Percentiles rank a stretch among this genome's conserved stretches.
Evolutionary conservation across 495 filamentous ascomycete species (phyloP).

Genomic region (Parachaetomium inaequale): DNA sequence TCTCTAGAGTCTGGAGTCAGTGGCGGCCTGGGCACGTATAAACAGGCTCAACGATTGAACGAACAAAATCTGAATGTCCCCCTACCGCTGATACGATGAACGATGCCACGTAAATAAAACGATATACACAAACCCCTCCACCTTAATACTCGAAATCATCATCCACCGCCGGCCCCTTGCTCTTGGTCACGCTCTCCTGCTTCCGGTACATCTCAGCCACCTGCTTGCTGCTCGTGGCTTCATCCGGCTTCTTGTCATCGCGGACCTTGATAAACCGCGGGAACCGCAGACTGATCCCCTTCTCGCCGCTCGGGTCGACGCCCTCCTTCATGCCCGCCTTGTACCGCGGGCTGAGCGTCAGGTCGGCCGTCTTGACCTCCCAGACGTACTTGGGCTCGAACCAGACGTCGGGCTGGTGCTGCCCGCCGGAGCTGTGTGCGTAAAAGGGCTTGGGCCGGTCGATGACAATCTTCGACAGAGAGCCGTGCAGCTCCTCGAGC

Average conservation of each 20-base stretch:
- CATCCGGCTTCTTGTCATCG: conserved; percentile 91
- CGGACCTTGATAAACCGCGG: conserved; percentile 84
- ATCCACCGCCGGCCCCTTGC: conserved; percentile 77
- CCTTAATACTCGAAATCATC: conserved; percentile 95
- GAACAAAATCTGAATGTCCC: neutral
- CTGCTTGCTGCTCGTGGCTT: conserved; percentile 77
- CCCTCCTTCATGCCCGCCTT: conserved; percentile 68
- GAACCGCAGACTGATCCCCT: conserved; percentile 86
- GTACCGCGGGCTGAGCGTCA: conserved; percentile 89
- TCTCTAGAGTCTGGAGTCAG: too few relatives aligned
- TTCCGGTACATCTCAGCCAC: conserved; percentile 96
- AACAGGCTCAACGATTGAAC: too few relatives aligned
- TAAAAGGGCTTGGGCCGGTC: conserved; percentile 94
- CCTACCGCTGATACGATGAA: neutral
- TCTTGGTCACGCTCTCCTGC: conserved; percentile 79
- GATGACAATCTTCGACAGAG: conserved; percentile 69
- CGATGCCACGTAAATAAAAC: neutral
- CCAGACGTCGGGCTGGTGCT: conserved; percentile 97
- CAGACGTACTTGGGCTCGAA: conserved; percentile 92
- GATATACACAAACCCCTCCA: neutral
- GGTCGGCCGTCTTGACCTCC: conserved; percentile 95
- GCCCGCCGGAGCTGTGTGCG: conserved; percentile 71
- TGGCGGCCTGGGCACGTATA: too few relatives aligned
- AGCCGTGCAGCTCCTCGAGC: conserved; percentile 74
- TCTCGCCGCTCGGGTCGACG: conserved; percentile 64